Evolutionary conservation across 106 monocot genomes (phyloP).

Genomic region (Gastrodia elata): DNA sequence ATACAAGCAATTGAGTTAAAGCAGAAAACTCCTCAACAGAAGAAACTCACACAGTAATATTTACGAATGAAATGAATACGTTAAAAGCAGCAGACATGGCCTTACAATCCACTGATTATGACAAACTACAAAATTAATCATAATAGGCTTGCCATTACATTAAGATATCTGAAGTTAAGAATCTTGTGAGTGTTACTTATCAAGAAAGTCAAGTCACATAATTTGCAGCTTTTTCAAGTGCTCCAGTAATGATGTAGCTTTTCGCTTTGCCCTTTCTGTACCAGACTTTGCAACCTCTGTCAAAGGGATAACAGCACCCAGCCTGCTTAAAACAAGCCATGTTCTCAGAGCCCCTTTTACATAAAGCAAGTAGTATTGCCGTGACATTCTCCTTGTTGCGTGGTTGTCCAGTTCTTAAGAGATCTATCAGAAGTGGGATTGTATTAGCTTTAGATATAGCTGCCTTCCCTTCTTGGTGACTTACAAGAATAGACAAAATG

Average conservation of each 20-base stretch:
- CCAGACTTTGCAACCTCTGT: conserved; percentile 62
- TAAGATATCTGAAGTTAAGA: neutral
- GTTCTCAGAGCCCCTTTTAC: conserved; percentile 70
- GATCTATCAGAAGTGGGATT: conserved; percentile 56
- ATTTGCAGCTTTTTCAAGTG: conserved; percentile 40
- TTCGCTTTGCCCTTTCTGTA: conserved; percentile 72
- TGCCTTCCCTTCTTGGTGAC: conserved; percentile 52
- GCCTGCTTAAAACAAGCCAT: conserved; percentile 44
- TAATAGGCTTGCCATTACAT: neutral
- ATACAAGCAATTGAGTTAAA: conserved; percentile 1
- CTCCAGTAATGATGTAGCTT: conserved; percentile 66
- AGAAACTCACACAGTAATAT: neutral
- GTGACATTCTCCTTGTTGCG: conserved; percentile 81
- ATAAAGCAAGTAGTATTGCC: conserved; percentile 63
- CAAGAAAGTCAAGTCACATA: conserved; percentile 12
- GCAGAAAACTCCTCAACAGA: neutral
- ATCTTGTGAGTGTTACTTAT: neutral
- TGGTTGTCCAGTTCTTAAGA: conserved; percentile 52
- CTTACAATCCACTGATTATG: neutral
- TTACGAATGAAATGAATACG: neutral
- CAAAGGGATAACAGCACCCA: conserved; percentile 55
- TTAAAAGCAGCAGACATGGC: neutral
- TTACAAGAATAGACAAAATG: conserved; percentile 64
- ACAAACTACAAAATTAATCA: neutral
- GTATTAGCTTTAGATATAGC: conserved; percentile 52